These are phyloP conservation scores for Akanthomyces uredinophilus DNA, from an alignment of 2,329 filamentous ascomycete genomes.

Conservation along the genomic window DNA sequence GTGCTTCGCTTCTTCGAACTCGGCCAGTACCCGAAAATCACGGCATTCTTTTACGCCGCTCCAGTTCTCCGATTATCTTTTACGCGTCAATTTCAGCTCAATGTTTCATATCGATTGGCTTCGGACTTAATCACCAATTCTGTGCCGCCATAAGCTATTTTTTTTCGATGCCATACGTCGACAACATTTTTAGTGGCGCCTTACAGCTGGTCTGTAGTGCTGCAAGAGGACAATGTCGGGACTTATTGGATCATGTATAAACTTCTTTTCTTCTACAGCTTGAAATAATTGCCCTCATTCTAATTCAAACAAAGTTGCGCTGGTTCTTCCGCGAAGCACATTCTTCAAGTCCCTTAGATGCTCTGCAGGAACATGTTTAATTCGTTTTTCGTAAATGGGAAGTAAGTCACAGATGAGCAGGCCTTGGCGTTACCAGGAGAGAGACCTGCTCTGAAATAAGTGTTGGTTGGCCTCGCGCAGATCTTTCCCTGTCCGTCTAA, in stretches of 20 bases:
- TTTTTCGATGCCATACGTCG: background rate
- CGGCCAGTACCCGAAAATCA: background rate
- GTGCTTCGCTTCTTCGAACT: background rate
- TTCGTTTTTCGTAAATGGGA: background rate
- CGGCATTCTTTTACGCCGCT: background rate
- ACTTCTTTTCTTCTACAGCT: conserved; percentile 1
- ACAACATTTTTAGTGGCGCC: background rate
- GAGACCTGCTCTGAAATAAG: too few species aligned
- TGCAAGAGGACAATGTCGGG: background rate
- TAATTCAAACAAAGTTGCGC: background rate
- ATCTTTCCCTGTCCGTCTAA: too few species aligned
- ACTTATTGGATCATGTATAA: conserved; percentile 1
- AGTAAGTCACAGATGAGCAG: background rate
- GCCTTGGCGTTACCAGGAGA: background rate
- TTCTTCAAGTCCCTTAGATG: background rate
- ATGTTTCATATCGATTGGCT: conserved; percentile 3
- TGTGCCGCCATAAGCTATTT: background rate
- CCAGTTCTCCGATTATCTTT: background rate
- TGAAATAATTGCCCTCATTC: background rate
- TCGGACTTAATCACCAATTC: background rate
- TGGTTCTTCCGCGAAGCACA: too few species aligned
- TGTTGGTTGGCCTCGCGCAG: too few species aligned
- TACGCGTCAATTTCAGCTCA: conserved; percentile 8
- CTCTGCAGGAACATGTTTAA: background rate
- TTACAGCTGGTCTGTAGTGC: conserved; percentile 5